These are phyloP conservation scores for Naematelia encephala DNA, from an alignment of 768 basidiomycete species.

Conservation along the genomic window DNA sequence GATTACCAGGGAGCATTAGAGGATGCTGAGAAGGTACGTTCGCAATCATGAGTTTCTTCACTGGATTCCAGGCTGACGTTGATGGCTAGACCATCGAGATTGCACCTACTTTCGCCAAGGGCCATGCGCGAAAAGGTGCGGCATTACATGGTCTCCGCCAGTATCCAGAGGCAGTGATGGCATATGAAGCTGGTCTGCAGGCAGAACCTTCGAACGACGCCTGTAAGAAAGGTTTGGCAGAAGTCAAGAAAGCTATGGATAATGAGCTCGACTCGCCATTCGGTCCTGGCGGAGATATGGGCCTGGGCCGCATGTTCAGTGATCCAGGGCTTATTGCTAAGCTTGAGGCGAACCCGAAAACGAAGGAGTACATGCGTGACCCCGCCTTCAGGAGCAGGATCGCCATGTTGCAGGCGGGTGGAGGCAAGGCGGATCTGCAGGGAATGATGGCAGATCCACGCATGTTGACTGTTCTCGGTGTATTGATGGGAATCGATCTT, in stretches of 20 bases:
- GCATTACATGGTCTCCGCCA: constrained; percentile 77
- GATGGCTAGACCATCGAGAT: constrained; percentile 67
- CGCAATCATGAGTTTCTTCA: background rate
- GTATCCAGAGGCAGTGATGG: constrained; percentile 77
- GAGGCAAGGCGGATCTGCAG: constrained; percentile 31
- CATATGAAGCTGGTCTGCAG: constrained; percentile 77
- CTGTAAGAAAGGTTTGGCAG: constrained; percentile 79
- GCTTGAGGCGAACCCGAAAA: constrained; percentile 81
- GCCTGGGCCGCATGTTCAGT: constrained; percentile 71
- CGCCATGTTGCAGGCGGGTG: constrained; percentile 36
- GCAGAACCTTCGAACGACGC: constrained; percentile 72
- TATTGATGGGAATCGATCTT: constrained; percentile 87
- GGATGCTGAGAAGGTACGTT: constrained; percentile 84
- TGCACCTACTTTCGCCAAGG: constrained; percentile 81
- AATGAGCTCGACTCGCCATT: constrained; percentile 33
- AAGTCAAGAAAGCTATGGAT: constrained; percentile 83
- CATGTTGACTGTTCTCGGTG: constrained; percentile 82
- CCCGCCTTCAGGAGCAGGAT: constrained; percentile 72
- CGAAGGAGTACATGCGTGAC: constrained; percentile 77
- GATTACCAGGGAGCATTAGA: constrained; percentile 70
- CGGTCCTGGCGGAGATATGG: constrained; percentile 56
- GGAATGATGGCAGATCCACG: constrained; percentile 74
- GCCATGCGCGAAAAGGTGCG: constrained; percentile 86
- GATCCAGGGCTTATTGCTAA: constrained; percentile 81
- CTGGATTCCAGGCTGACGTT: background rate